Percentiles rank a stretch among this genome's conserved stretches.
Evolutionary conservation across 441 rosid genomes (phyloP).

Genomic region (Dalechampia spathulata): DNA sequence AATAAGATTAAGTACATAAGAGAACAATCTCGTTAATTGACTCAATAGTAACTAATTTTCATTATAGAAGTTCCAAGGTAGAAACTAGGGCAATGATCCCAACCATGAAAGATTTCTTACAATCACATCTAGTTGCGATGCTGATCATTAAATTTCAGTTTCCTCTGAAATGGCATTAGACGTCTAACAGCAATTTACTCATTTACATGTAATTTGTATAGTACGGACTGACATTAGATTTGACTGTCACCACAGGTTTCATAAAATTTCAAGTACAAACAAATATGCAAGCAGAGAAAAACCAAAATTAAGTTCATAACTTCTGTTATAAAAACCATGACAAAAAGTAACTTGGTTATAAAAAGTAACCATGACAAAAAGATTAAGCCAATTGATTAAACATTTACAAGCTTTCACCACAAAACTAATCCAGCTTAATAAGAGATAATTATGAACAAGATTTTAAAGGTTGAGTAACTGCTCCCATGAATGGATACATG

Average conservation of each 20-base stretch:
- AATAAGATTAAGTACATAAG: background rate
- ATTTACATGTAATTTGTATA: background rate
- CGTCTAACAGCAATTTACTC: background rate
- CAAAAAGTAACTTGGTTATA: too few relatives aligned
- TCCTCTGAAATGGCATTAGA: background rate
- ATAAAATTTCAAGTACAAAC: background rate
- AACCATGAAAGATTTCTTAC: background rate
- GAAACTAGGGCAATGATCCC: background rate
- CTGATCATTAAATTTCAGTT: background rate
- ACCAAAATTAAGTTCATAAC: background rate
- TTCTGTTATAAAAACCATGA: background rate
- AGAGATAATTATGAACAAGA: too few relatives aligned
- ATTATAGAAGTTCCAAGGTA: background rate
- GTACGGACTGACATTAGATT: background rate
- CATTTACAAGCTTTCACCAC: too few relatives aligned
- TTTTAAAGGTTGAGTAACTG: too few relatives aligned
- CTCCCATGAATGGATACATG: too few relatives aligned
- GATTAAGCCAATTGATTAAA: too few relatives aligned
- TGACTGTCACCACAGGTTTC: background rate
- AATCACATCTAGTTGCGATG: background rate
- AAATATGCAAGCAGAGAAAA: constrained; percentile 7
- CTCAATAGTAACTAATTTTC: background rate
- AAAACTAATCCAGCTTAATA: too few relatives aligned
- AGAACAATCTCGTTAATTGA: too few relatives aligned
- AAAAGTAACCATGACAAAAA: too few relatives aligned